Conservation (phyloP, 768 basidiomycete species). For the Gymnopilus dilepis region DNA sequence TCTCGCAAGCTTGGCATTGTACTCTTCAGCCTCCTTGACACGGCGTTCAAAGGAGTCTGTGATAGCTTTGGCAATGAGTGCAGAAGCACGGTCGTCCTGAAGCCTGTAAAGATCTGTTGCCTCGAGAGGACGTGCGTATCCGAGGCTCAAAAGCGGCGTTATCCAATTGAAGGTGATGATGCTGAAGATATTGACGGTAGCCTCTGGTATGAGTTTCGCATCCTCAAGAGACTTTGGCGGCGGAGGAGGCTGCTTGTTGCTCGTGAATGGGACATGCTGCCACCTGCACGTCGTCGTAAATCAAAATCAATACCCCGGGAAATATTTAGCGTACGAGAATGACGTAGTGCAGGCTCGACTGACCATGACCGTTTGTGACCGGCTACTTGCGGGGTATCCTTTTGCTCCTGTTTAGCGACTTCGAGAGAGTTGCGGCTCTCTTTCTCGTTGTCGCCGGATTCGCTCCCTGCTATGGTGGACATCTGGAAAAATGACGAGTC, state of each 20-base stretch:
- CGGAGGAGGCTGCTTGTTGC: conserved; percentile 43
- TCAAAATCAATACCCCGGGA: neutral
- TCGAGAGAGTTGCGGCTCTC: conserved; percentile 14
- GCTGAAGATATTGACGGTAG: conserved; percentile 61
- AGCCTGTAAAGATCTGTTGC: conserved; percentile 83
- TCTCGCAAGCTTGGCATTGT: conserved; percentile 69
- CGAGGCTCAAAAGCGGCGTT: conserved; percentile 69
- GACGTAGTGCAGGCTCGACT: conserved; percentile 8
- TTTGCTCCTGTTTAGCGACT: conserved; percentile 5
- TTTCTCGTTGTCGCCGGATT: conserved; percentile 13
- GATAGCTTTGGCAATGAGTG: conserved; percentile 65
- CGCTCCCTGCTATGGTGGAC: conserved; percentile 6
- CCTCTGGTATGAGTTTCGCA: conserved; percentile 68
- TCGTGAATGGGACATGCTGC: conserved; percentile 46
- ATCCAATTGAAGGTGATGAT: conserved; percentile 79
- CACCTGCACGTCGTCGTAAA: conserved; percentile 23
- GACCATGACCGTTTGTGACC: conserved; percentile 17
- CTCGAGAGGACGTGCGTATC: conserved; percentile 82
- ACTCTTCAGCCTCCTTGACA: conserved; percentile 59
- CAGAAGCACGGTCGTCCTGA: conserved; percentile 63
- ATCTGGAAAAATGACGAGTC: conserved; percentile 4
- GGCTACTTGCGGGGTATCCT: conserved; percentile 5
- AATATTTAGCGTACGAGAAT: neutral
- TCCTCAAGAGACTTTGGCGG: conserved; percentile 63
- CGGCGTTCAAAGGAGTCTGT: conserved; percentile 67